Base-by-base conservation (phyloP, 2,329 filamentous ascomycete species). In the Rutstroemia sp. region DNA sequence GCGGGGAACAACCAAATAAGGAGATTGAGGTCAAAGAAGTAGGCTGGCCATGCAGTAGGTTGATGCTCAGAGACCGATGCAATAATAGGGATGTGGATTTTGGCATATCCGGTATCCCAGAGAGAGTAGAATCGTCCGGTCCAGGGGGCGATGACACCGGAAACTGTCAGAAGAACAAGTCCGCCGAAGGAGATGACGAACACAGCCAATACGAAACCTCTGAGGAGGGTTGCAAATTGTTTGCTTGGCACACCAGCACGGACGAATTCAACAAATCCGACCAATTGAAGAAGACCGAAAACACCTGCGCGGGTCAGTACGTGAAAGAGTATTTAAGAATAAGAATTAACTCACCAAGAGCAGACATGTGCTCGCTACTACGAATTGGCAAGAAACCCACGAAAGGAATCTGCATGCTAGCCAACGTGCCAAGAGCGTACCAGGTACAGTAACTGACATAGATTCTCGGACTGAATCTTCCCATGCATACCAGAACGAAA, bases 11-110 rank as follows among this genome's bases (percentile, higher is more conserved):
- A 84, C 94, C 94, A 99, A 75, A 99, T 96, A 68, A 99, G 81
- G 77, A 99, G 85, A 78, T 95, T 96, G 65, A 99, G 80, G 68
- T 99, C 94, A 73, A 99, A 99, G 78, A 99, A 99, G 80, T 96
- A 99, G 16, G 95, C 90, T 2, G 94, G 94, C 94, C 94, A 99
- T 45, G 94, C 94, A 39, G 94, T 99, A 54, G 94, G 94, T 76
- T 99, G 94, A 76, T 99, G 94, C 76, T 99, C 94, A 1, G 94
- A 99, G 48, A 99, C 94, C n/a, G 94, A 99, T 3, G 94, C 94
- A 71, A 99, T 99, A 70, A 99, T 99, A 60, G 94, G 94, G 70
- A 99, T 99, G 70, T 99, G 94, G 62, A 97, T 95, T 80, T 99
- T 99, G 68, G 94, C 94, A 70, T 99, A 99, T 66, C 90, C 88